Conservation (phyloP, 768 basidiomycete genomes). For the Suillus lakei region DNA sequence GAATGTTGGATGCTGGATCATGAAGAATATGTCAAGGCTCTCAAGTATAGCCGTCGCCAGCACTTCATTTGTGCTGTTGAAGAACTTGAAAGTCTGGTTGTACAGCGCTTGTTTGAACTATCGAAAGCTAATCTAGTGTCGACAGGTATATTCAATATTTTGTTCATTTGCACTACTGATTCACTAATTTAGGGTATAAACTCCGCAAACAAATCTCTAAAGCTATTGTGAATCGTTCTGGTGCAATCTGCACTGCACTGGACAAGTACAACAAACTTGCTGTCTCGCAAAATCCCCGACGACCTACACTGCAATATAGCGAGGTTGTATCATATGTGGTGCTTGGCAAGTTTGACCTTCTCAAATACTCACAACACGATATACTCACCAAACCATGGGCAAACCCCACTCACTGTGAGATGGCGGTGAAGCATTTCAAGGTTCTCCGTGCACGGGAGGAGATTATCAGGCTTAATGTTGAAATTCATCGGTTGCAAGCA, state of each 20-base stretch:
- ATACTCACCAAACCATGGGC: constrained; percentile 35
- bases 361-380: constrained; percentile 27
- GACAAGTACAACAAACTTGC: neutral
- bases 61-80: constrained; percentile 32
- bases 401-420: constrained; percentile 40
- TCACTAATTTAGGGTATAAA: constrained; percentile 32
- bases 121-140: constrained; percentile 38
- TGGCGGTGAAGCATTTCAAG: constrained; percentile 33
- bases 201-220: neutral
- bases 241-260: neutral
- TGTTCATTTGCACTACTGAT: constrained; percentile 31
- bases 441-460: constrained; percentile 39
- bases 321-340: neutral
- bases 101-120: constrained; percentile 35
- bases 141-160: no score
- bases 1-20: constrained; percentile 30
- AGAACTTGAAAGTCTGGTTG: constrained; percentile 34
- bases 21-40: constrained; percentile 27
- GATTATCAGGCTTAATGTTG: constrained; percentile 29
- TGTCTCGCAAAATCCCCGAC: neutral
- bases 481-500: constrained; percentile 24
- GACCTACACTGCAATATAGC: neutral
- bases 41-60: constrained; percentile 3
- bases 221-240: neutral
- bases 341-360: neutral